phyloP scores from a whole-genome alignment of 1,139 yeast species.

The Lodderomyces orthopsilosis region DNA sequence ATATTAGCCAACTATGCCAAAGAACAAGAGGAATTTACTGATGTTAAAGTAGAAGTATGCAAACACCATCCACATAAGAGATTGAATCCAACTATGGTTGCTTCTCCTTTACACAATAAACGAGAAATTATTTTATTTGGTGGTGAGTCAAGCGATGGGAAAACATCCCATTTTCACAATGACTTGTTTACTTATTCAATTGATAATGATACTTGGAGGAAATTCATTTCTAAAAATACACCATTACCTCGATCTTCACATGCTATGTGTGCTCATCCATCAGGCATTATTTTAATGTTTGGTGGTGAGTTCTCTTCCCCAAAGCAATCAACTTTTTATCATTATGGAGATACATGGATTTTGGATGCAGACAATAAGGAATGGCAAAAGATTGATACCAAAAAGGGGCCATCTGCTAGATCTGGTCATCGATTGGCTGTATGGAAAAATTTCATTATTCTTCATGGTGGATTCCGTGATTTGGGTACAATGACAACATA shows the following conservation, averaged over 20 bases:
- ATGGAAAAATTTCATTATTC: constrained; percentile 85
- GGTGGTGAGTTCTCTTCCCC: constrained; percentile 98
- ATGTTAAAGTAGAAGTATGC: constrained; percentile 59
- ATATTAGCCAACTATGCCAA: constrained; percentile 73
- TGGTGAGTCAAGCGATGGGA: constrained; percentile 66
- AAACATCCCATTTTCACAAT: constrained; percentile 70
- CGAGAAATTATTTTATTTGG: constrained; percentile 83
- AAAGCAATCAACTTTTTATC: constrained; percentile 92
- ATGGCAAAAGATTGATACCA: constrained; percentile 83
- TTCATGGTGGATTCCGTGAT: constrained; percentile 94
- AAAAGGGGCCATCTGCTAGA: constrained; percentile 72
- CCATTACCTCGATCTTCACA: constrained; percentile 95
- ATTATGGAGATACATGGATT: constrained; percentile 95
- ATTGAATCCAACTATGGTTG: constrained; percentile 70
- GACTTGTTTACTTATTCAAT: constrained; percentile 73
- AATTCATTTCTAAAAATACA: constrained; percentile 73
- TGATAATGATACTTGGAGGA: constrained; percentile 82
- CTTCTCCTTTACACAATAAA: constrained; percentile 74
- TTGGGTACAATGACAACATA: constrained; percentile 82
- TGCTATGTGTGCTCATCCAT: constrained; percentile 90
- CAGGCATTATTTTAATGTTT: constrained; percentile 79
- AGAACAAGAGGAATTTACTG: constrained; percentile 77
- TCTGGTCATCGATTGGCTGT: constrained; percentile 89
- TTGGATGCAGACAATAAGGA: constrained; percentile 80
- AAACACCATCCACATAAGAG: constrained; percentile 59